A percentile compares a stretch with the other conserved stretches of the same genome.
Evolutionary conservation across 2,329 filamentous ascomycete species (phyloP).

Genomic region (Trichoderma atrobrunneum): DNA sequence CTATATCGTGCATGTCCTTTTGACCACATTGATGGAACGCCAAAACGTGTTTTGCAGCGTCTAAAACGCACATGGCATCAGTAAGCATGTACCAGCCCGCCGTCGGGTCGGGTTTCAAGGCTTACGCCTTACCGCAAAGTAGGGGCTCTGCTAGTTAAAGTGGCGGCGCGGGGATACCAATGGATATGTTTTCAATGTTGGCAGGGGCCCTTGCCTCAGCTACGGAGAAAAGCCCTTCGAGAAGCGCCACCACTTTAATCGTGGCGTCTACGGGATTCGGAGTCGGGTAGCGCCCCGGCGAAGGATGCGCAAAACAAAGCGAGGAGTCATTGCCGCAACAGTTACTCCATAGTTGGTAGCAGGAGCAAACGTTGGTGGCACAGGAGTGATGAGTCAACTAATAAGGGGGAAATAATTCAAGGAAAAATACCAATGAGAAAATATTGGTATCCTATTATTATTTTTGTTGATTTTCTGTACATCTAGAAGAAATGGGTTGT

Average conservation of each 20-base stretch:
- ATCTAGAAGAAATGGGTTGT: background rate
- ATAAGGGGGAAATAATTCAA: background rate
- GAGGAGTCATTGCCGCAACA: conserved; percentile 4
- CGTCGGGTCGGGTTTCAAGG: background rate
- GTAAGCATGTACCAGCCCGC: background rate
- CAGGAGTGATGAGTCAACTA: background rate
- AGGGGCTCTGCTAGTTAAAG: background rate
- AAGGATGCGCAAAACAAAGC: background rate
- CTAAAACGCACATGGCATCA: background rate
- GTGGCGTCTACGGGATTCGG: conserved; percentile 8
- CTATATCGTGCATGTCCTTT: background rate
- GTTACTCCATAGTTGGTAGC: background rate
- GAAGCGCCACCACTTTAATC: background rate
- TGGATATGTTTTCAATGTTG: background rate
- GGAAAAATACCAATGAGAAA: background rate
- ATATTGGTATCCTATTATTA: background rate
- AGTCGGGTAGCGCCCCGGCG: background rate
- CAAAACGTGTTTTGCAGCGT: background rate
- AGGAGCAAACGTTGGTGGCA: background rate
- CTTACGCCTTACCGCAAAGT: background rate
- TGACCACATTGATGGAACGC: background rate
- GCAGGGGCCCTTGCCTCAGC: background rate
- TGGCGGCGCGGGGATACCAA: background rate
- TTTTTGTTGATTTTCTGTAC: background rate
- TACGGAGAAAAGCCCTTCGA: background rate